phyloP scores from a whole-genome alignment of 2,329 filamentous ascomycete species.

The Cladosporium sp. region DNA sequence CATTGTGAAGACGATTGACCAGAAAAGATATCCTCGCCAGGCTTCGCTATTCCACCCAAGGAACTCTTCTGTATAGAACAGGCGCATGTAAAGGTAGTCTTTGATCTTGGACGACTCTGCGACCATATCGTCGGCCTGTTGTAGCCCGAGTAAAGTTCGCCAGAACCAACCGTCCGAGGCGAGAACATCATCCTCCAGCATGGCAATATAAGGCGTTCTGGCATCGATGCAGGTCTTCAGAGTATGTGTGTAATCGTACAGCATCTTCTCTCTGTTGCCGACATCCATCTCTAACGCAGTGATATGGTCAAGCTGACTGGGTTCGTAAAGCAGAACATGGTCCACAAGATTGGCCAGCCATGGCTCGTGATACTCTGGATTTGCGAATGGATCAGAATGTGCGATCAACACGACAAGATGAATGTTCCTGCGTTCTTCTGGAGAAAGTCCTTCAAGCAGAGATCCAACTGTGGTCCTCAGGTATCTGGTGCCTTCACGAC shows the following conservation, averaged over 20 bases:
- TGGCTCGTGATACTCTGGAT: conserved; percentile 44
- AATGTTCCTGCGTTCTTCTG: conserved; percentile 43
- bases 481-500: conserved; percentile 43
- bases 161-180: conserved; percentile 51
- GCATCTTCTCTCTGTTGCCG: conserved; percentile 39
- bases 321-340: conserved; percentile 44
- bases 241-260: conserved; percentile 48
- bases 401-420: conserved; percentile 48
- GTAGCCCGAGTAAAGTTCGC: conserved; percentile 41
- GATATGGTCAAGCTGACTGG: conserved; percentile 38
- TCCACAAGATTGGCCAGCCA: conserved; percentile 45
- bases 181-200: conserved; percentile 51
- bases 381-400: conserved; percentile 43
- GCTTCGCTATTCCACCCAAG: conserved; percentile 49
- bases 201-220: conserved; percentile 43
- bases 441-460: conserved; percentile 45
- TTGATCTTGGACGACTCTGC: conserved; percentile 5
- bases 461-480: conserved; percentile 46
- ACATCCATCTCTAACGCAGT: conserved; percentile 36
- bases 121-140: conserved; percentile 26
- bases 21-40: conserved; percentile 41
- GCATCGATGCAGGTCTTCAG: conserved; percentile 42
- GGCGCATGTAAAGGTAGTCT: conserved; percentile 44
- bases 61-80: conserved; percentile 50
- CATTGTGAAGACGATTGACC: conserved; percentile 28